Evolutionary conservation across 805 yeast genomes (phyloP), one percentile per base, ranked within the genome.

Genomic region (Lipomyces mesembrius): DNA sequence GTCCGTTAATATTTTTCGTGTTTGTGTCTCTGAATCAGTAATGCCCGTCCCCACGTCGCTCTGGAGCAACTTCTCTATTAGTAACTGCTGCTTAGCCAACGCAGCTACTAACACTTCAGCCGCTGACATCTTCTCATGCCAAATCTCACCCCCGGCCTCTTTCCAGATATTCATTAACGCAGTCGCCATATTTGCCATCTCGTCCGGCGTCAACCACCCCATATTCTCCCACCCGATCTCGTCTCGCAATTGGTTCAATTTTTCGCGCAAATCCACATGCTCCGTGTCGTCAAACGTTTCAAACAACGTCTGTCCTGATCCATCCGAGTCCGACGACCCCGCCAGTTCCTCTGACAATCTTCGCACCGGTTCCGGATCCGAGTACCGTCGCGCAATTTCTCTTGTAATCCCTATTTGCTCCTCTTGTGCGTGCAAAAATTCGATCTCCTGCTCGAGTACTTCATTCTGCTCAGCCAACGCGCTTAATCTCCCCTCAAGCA

Each of bases 71-170:
- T 58, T 57, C 39, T 56, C 57, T 3, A 62, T 59, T 57, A 65
- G 29, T 25, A 49, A 52, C 54, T 61, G 62, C 60, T 65, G 68
- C 61, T 65, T 65, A n/a, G 54, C 60, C 34, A 65, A 22, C 27
- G 65, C 60, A 22, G 62, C 46, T 14, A 65, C 59, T 12, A 62
- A 25, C 35, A 57, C 57, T 35, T 59, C 66, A 22, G 43, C 14
- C 12, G 37, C 37, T 8, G 61, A 29, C 56, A 43, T 12, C 32
- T 52, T 52, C 55, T 32, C 34, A 17, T n/a, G n/a, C n/a, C 20
- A 8, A 29, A 34, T 20, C 49, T 35, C 54, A 8, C 61, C 43
- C 20, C 54, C 52, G 53, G 57, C 29, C 12, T 39, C 56, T 7
- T 39, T 35, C 37, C 62, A 22, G 22, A 54, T 27, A 9, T 25